A percentile compares a stretch with the other conserved stretches of the same genome.
These are phyloP conservation scores for Tillandsia fasciculata DNA, from an alignment of 176 grass and related monocot genomes.

Conservation along the genomic window DNA sequence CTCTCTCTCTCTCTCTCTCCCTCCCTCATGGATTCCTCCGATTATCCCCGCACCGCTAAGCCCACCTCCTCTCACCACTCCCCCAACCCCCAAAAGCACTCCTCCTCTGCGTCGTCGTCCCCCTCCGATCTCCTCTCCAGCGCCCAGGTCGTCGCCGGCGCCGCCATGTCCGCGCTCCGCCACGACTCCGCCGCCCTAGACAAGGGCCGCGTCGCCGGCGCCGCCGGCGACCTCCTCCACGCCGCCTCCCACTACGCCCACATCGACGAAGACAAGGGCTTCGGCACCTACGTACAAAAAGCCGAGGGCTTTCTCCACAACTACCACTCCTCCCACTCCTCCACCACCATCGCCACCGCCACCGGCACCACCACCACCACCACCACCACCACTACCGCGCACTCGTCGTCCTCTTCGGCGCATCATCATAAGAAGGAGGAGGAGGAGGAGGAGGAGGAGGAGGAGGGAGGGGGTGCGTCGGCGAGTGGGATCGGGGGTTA, in stretches of 20 bases:
- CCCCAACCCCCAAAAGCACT: conserved; percentile 6
- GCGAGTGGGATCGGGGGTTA: conserved; percentile 25
- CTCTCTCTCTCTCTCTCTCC: neutral
- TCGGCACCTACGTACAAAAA: conserved; percentile 57
- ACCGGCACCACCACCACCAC: neutral
- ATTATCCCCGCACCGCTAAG: conserved; percentile 9
- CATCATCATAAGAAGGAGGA: conserved; percentile 14
- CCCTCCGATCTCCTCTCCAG: conserved; percentile 52
- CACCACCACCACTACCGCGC: conserved; percentile 5
- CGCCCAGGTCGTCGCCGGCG: conserved; percentile 72
- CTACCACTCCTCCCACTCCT: conserved; percentile 28
- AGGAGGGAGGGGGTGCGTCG: conserved; percentile 24
- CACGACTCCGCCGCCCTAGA: conserved; percentile 58
- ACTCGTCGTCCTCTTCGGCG: neutral
- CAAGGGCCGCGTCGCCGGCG: conserved; percentile 54
- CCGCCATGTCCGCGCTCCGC: conserved; percentile 53
- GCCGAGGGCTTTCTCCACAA: conserved; percentile 84
- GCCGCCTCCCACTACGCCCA: conserved; percentile 70
- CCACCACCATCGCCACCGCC: neutral
- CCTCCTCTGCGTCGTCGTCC: neutral
- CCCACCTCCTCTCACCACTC: conserved; percentile 11
- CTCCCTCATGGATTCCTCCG: conserved; percentile 2
- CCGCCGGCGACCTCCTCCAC: conserved; percentile 61
- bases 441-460: conserved; percentile 22
- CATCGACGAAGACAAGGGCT: conserved; percentile 66